Percentiles rank a stretch among this genome's conserved stretches.
Evolutionary conservation across 1,284 basidiomycete species (phyloP).

Genomic region (Heterobasidion irregulare): DNA sequence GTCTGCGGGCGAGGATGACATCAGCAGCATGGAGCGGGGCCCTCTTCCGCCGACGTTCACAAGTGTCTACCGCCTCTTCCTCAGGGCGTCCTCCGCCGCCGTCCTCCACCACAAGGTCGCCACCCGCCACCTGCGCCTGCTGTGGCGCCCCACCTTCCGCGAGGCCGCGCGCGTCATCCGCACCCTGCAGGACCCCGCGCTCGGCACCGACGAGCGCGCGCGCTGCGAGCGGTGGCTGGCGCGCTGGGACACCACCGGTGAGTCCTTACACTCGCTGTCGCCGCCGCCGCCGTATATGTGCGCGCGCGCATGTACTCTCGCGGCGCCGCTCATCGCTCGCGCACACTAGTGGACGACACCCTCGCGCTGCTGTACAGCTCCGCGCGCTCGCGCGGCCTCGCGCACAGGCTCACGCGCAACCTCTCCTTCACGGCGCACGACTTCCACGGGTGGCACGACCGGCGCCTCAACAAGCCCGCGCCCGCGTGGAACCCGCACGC

Average conservation of each 20-base stretch:
- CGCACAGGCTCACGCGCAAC: constrained; percentile 47
- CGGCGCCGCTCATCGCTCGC: background rate
- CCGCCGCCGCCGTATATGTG: too few relatives aligned
- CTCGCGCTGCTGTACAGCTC: constrained; percentile 31
- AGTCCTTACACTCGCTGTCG: constrained; percentile 8
- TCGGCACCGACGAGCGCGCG: constrained; percentile 20
- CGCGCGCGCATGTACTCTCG: background rate
- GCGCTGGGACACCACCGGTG: constrained; percentile 43
- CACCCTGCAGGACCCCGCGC: constrained; percentile 25
- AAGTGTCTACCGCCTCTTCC: constrained; percentile 55
- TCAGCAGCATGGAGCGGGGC: background rate
- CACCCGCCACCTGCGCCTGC: constrained; percentile 31
- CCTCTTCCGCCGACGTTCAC: constrained; percentile 42
- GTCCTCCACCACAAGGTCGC: constrained; percentile 47
- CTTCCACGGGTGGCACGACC: constrained; percentile 8
- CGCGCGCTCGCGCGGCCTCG: constrained; percentile 43
- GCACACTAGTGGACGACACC: constrained; percentile 13
- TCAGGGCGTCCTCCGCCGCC: constrained; percentile 50
- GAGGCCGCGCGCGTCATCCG: constrained; percentile 37
- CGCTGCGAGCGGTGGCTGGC: constrained; percentile 33
- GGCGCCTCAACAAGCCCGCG: background rate
- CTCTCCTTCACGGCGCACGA: constrained; percentile 30
- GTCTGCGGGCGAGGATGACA: too few relatives aligned
- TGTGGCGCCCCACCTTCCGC: constrained; percentile 52
- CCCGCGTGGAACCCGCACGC: constrained; percentile 41